Evolutionary conservation across 1,139 yeast species (phyloP).

Genomic region (Taiozyma sp.): DNA sequence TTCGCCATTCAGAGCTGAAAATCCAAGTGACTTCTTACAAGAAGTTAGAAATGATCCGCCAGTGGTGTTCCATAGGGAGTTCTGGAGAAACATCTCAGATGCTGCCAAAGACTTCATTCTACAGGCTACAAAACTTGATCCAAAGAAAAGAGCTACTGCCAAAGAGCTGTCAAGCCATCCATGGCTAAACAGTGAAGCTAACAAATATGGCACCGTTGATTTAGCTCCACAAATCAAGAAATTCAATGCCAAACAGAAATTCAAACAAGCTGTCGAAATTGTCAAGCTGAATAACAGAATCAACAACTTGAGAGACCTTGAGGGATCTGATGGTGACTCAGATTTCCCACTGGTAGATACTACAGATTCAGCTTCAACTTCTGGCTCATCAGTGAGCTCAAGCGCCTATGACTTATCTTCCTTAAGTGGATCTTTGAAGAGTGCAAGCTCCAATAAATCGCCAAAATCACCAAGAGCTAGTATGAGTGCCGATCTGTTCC

Average conservation of each 20-base stretch:
- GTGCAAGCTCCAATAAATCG: conserved; percentile 2
- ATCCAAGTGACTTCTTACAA: conserved; percentile 69
- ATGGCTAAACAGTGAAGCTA: conserved; percentile 58
- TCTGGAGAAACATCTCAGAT: conserved; percentile 76
- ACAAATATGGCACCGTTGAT: conserved; percentile 49
- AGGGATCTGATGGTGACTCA: conserved; percentile 20
- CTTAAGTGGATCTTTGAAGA: conserved; percentile 8
- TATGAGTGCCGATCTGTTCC: conserved; percentile 49
- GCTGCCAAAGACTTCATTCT: conserved; percentile 74
- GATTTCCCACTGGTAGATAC: conserved; percentile 18
- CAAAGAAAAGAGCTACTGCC: conserved; percentile 65
- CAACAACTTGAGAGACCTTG: conserved; percentile 46
- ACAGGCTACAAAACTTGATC: conserved; percentile 61
- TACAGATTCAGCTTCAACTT: background rate
- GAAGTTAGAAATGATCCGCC: conserved; percentile 70
- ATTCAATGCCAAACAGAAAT: conserved; percentile 81
- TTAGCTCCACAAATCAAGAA: conserved; percentile 67
- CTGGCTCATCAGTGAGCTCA: background rate
- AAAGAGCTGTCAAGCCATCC: conserved; percentile 56
- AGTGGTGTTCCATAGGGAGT: conserved; percentile 79
- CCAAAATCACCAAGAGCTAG: conserved; percentile 2
- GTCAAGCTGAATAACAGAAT: conserved; percentile 74
- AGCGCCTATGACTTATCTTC: conserved; percentile 16
- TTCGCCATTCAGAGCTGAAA: conserved; percentile 87
- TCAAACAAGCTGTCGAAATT: conserved; percentile 81